Base-by-base conservation (phyloP, 2,329 filamentous ascomycete species). In the Botrytis porri region DNA sequence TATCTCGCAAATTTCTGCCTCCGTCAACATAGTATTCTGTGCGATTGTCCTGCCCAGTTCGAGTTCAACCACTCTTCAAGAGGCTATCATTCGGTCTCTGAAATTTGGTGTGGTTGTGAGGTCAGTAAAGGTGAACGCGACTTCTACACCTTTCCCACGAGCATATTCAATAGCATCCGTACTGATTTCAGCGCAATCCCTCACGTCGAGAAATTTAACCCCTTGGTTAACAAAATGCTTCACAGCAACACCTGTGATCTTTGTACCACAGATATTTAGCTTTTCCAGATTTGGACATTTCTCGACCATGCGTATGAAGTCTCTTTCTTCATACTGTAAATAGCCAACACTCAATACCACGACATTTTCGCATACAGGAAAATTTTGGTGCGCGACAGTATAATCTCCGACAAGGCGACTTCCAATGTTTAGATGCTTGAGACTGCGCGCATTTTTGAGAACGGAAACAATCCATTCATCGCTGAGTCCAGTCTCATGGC, bases 131-230 rank as follows among this genome's bases (percentile, higher is more conserved):
- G 63, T 69, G 48, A 74, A 79, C 16, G 72, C 62, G 12, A 82
- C 77, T 35, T 77, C 69, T 20, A 79, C 75, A 20, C 78, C 80
- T 60, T 77, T 75, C 7, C 72, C 70, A 45, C 80, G 75, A 63
- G 81, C 81, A 74, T 77, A 81, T 25, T 79, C 76, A 6, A 82
- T 74, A 10, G 81, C 81, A 76, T 82, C 81, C 1, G 66, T n/a
- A 32, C 76, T 74, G 29, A 80, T 71, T 4, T 67, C 25, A 4
- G 60, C 18, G 54, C 81, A 82, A 37, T 77, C 73, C 43, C 77
- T 76, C 1, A 81, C 61, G 32, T 74, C 76, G 3, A 82, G 72
- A 35, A 64, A 76, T 29, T 76, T 74, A 16, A 82, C 64, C 12
- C 80, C 80, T 41, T 45, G 76, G 12, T 76, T 67, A 20, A 82